Evolutionary conservation across 2,329 filamentous ascomycete species (phyloP).

Genomic region (Epichloe gansuensis): DNA sequence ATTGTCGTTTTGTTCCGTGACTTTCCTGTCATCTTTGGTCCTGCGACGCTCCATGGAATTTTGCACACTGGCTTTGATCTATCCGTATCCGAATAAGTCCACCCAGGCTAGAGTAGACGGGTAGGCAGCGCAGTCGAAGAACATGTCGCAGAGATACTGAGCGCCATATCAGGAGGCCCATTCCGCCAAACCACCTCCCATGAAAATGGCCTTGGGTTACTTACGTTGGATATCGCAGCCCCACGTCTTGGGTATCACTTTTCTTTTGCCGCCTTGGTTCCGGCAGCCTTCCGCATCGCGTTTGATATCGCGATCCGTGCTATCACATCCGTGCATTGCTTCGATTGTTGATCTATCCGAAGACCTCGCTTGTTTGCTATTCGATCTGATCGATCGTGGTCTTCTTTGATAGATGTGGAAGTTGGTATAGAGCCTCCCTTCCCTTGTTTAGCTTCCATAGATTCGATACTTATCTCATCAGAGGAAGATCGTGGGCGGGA

Average conservation of each 20-base stretch:
- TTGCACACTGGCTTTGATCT: slow-evolving; percentile 31
- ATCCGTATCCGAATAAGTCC: slow-evolving; percentile 38
- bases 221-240: slow-evolving; percentile 37
- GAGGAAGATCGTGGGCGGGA: slow-evolving; percentile 41
- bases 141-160: slow-evolving; percentile 45
- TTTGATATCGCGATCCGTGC: too few species aligned
- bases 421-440: too few species aligned
- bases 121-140: slow-evolving; percentile 49
- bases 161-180: slow-evolving; percentile 49
- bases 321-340: too few species aligned
- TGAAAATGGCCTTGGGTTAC: slow-evolving; percentile 41
- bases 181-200: slow-evolving; percentile 50
- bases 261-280: too few species aligned
- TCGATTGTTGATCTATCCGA: too few species aligned
- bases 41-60: slow-evolving; percentile 29
- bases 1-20: slow-evolving; percentile 45
- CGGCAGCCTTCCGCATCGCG: too few species aligned
- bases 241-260: slow-evolving; percentile 23
- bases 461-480: slow-evolving; percentile 6
- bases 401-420: too few species aligned
- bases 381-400: too few species aligned
- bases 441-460: too few species aligned
- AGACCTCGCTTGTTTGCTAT: too few species aligned
- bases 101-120: slow-evolving; percentile 48
- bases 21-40: slow-evolving; percentile 18